phyloP scores from a whole-genome alignment of 228 moss, liverwort and hornwort genomes.

The Sphagnum magellanicum region DNA sequence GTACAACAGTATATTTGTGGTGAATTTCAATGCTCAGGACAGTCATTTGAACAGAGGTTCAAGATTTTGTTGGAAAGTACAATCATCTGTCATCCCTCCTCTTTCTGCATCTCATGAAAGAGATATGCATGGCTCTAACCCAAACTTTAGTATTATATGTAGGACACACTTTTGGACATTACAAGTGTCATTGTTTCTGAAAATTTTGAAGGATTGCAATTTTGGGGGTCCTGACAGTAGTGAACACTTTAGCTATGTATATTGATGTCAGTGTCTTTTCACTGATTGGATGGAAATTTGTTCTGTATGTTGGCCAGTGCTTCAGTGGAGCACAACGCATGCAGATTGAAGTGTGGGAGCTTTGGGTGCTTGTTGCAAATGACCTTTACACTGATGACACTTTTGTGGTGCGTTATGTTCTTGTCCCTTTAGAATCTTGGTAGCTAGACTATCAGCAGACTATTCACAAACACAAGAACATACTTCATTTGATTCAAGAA shows the following conservation, averaged over 20 bases:
- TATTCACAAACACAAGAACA: background rate
- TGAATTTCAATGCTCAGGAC: no score
- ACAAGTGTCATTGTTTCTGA: no score
- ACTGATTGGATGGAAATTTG: constrained; percentile 3
- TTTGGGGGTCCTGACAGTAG: background rate
- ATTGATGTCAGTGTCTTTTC: background rate
- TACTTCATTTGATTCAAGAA: background rate
- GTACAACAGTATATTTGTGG: no score
- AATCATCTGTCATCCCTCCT: no score
- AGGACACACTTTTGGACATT: no score
- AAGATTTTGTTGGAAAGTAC: no score
- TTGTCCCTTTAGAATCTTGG: background rate
- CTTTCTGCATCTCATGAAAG: no score
- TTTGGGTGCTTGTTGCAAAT: constrained; percentile 77
- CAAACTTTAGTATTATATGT: no score
- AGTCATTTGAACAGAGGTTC: no score
- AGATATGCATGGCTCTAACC: no score
- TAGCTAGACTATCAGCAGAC: background rate
- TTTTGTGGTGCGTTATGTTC: constrained; percentile 49
- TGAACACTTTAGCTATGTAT: background rate
- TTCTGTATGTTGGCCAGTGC: constrained; percentile 35
- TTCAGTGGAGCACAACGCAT: constrained; percentile 59
- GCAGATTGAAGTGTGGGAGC: constrained; percentile 80
- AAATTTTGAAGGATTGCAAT: constrained; percentile 2
- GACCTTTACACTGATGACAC: constrained; percentile 88